Percentiles rank a stretch among this genome's conserved stretches.
These are phyloP conservation scores for Trypanosoma rangeli DNA, from an alignment of 208 protist genomes.

Conservation along the genomic window DNA sequence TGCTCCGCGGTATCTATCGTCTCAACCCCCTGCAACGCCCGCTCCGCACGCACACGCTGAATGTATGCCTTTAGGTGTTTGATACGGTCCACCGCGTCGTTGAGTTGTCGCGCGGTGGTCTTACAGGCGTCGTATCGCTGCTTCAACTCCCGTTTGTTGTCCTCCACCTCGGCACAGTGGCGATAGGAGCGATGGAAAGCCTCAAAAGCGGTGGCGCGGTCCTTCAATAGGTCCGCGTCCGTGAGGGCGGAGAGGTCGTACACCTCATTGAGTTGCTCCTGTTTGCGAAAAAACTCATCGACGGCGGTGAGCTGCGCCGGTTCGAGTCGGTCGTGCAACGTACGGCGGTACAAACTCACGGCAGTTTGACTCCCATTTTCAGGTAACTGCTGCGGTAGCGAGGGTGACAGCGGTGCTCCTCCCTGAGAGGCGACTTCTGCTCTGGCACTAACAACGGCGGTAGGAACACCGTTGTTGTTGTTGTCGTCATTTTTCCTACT, in stretches of 20 bases:
- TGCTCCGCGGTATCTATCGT: slow-evolving; percentile 51
- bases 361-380: not conserved
- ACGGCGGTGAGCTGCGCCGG: slow-evolving; percentile 45
- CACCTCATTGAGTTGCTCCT: slow-evolving; percentile 33
- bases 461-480: not conserved
- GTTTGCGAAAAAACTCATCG: slow-evolving; percentile 50
- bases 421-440: not conserved
- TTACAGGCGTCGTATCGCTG: slow-evolving; percentile 72
- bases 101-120: slow-evolving; percentile 54
- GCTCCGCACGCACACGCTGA: slow-evolving; percentile 77
- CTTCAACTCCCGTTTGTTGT: slow-evolving; percentile 68
- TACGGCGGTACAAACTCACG: slow-evolving; percentile 2
- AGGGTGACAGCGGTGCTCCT: not conserved
- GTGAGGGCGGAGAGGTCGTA: slow-evolving; percentile 69
- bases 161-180: slow-evolving; percentile 72
- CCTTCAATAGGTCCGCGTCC: slow-evolving; percentile 66
- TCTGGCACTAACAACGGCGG: not conserved
- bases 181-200: slow-evolving; percentile 83
- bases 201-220: slow-evolving; percentile 84
- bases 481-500: not conserved
- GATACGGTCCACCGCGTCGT: slow-evolving; percentile 69
- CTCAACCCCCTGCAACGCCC: slow-evolving; percentile 68
- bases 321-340: slow-evolving; percentile 30
- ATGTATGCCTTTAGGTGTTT: slow-evolving; percentile 71
- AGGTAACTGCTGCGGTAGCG: not conserved